Evolutionary conservation across 192 early-diverging fungal species (phyloP), one percentile per base, ranked within the genome.

Genomic region (Backusella australiensis): DNA sequence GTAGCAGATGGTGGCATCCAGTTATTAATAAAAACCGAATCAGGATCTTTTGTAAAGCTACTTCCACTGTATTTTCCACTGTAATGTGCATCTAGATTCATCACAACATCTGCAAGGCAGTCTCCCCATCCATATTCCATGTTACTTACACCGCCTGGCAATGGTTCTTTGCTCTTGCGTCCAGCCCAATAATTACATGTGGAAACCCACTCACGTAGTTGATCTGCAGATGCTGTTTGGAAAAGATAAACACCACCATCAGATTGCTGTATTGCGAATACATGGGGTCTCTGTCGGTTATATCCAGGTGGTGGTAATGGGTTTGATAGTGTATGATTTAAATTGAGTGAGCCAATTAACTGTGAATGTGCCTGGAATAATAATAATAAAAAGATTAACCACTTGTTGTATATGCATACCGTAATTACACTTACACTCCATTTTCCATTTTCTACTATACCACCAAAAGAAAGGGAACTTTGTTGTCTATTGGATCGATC

Each of bases 161-260:
- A 79, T 1, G 97, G 97, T 73, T 94, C 94, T 81, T 94, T 96
- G 63, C 92, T 95, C 67, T 90, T 92, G 17, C 96, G 85, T n/a
- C 95, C 94, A 6, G 96, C 95, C 96, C 96, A 99, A 80, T 92
- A 95, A 84, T 97, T 99, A 73, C 96, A 94, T 29, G 92, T 93
- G 0, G 87, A 76, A 0, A 94, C 93, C 97, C 97, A 99, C 44
- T 88, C 89, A 32, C 88, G 86, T 36, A 93, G 83, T 67, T 89
- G 88, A 36, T 91, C 87, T 67, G 86, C 85, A 8, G 86, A 90
- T 17, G 81, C 80, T 0, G 91, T 88, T 82, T 99, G 96, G 87
- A 96, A 99, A 23, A 98, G 82, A 69, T 95, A 96, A n/a, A 93
- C 92, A 34, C 90, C 90, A 14, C 93, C 93, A 74, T 93, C 90